These are phyloP conservation scores for Rosa rugosa DNA, from an alignment of 306 rosid species.

Conservation along the genomic window DNA sequence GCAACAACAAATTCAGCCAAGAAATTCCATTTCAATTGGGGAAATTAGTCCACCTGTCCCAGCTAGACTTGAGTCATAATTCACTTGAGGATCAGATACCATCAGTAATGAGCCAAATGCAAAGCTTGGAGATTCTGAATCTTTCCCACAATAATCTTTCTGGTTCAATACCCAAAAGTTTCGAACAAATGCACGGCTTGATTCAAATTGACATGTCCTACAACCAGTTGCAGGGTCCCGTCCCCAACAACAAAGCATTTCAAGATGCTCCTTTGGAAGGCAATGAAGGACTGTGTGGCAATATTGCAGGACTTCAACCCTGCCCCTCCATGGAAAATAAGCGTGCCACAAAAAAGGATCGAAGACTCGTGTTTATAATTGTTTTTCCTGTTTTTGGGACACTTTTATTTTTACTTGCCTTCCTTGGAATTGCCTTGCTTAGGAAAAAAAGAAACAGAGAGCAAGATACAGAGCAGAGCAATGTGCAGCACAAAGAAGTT, in stretches of 20 bases:
- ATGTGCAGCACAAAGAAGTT: neutral
- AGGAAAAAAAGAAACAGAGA: neutral
- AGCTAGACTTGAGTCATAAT: constrained; percentile 28
- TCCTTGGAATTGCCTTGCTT: neutral
- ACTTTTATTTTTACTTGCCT: neutral
- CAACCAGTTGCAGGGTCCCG: constrained; percentile 16
- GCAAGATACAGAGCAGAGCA: neutral
- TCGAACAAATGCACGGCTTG: neutral
- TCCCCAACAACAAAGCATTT: constrained; percentile 5
- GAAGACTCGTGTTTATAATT: neutral
- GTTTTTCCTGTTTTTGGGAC: neutral
- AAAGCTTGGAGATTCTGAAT: constrained; percentile 21
- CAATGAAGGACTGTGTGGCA: neutral
- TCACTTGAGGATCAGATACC: constrained; percentile 25
- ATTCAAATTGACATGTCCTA: neutral
- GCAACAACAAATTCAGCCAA: constrained; percentile 19
- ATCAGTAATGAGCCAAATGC: constrained; percentile 10
- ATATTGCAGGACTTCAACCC: neutral
- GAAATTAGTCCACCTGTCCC: neutral
- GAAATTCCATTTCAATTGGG: constrained; percentile 26
- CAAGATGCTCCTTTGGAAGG: neutral
- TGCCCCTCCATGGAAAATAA: neutral
- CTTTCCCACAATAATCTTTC: constrained; percentile 30
- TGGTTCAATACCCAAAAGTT: constrained; percentile 11
- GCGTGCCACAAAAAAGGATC: neutral